Percentiles rank a stretch among this genome's conserved stretches.
phyloP scores from a whole-genome alignment of 2,329 filamentous ascomycete species.

The Parafenestella ontariensis region DNA sequence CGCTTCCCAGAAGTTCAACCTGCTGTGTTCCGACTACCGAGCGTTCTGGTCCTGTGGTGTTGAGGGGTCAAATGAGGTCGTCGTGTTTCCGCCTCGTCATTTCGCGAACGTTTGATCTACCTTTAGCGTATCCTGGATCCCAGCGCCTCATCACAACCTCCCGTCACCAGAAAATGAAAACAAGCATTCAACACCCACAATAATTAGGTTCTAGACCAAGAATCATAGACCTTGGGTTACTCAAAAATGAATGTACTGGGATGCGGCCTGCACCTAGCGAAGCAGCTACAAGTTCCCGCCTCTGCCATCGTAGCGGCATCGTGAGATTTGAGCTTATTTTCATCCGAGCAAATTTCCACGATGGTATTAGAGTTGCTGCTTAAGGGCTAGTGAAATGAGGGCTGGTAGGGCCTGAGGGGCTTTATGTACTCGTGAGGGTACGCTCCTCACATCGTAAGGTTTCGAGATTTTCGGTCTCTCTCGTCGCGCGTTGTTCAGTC shows the following conservation, averaged over 20 bases:
- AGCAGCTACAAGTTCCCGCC: neutral
- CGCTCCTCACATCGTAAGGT: conserved; percentile 2
- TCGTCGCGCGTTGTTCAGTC: conserved; percentile 14
- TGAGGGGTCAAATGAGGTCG: neutral
- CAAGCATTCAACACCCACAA: conserved; percentile 20
- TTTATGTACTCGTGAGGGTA: conserved; percentile 24
- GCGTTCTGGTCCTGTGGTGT: neutral
- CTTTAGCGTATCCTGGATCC: conserved; percentile 30
- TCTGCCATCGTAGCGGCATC: conserved; percentile 1
- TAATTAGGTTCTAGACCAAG: conserved; percentile 17
- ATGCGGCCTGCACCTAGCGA: conserved; percentile 7
- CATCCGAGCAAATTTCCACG: conserved; percentile 30
- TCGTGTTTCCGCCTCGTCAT: conserved; percentile 32
- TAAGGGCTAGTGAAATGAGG: conserved; percentile 24
- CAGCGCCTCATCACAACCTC: conserved; percentile 13
- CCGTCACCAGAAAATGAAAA: conserved; percentile 5
- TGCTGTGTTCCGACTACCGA: neutral
- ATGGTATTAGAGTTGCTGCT: conserved; percentile 13
- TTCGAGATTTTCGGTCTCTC: conserved; percentile 17
- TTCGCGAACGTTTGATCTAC: conserved; percentile 44
- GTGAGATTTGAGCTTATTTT: conserved; percentile 26
- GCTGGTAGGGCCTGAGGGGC: conserved; percentile 10
- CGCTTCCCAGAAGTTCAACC: neutral
- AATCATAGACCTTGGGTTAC: conserved; percentile 5
- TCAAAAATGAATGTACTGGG: conserved; percentile 6